A percentile compares a stretch with the other conserved stretches of the same genome.
These are phyloP conservation scores for Polytrichum formosum DNA, from an alignment of 225 moss, liverwort and hornwort species.

Conservation along the genomic window DNA sequence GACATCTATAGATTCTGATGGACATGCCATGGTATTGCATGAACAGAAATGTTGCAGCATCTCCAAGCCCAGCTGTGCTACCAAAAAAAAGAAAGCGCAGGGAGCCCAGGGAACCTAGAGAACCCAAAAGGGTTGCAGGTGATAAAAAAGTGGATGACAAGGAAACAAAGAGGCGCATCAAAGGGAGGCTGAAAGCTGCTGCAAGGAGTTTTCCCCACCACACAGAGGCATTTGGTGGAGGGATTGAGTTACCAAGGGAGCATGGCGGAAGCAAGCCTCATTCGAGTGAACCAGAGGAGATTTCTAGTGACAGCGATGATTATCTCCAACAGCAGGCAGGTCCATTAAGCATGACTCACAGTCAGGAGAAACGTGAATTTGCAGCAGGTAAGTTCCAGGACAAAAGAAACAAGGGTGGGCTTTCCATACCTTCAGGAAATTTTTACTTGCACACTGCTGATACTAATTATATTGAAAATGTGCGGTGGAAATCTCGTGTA, in stretches of 20 bases:
- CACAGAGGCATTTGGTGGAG: constrained; percentile 20
- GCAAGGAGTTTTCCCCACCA: constrained; percentile 60
- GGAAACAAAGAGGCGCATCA: constrained; percentile 75
- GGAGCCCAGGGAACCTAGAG: constrained; percentile 62
- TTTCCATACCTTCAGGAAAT: constrained; percentile 9
- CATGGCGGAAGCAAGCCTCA: constrained; percentile 45
- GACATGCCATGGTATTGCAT: too few species aligned
- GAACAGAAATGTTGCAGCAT: constrained; percentile 55
- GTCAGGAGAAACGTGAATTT: constrained; percentile 34
- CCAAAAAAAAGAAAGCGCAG: constrained; percentile 73
- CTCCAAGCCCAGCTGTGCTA: constrained; percentile 57
- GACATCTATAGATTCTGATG: too few species aligned
- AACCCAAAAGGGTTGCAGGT: constrained; percentile 48
- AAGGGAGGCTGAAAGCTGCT: constrained; percentile 83
- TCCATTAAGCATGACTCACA: constrained; percentile 30
- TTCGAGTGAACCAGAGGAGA: constrained; percentile 57
- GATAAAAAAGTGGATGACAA: constrained; percentile 60
- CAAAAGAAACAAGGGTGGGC: background rate
- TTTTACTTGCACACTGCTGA: constrained; percentile 10
- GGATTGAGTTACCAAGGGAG: constrained; percentile 42
- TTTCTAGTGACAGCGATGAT: constrained; percentile 70
- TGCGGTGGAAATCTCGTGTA: constrained; percentile 26
- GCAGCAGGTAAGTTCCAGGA: constrained; percentile 25
- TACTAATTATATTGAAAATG: constrained; percentile 17
- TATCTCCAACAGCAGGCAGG: constrained; percentile 41